Base-by-base conservation (phyloP, 202 grass and related monocot genomes). In the Carex arenaria region DNA sequence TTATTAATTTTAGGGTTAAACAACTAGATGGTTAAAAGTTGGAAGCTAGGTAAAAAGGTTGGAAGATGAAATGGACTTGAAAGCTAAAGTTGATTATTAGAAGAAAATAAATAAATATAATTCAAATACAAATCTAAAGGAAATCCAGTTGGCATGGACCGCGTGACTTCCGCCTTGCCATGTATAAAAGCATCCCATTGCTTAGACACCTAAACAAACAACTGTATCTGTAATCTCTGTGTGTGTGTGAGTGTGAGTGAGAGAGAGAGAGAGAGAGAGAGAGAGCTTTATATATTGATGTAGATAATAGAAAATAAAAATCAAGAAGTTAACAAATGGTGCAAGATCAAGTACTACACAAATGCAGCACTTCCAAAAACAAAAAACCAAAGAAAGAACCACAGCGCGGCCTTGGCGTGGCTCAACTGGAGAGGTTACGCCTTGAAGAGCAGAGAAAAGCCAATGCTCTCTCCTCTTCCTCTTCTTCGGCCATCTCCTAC, bases 391-490 rank as follows among this genome's bases (percentile, higher is more conserved):
- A 92, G 81, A 98, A 99, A 87, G 83, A 92, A 40, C 96, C 96
- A 40, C 96, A 99, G 88, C 91, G 93, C 8, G 96, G 96, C 61
- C 91, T 99, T 30, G 93, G 93, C 20, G 96, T 99, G 13, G 96
- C 93, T 70, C 96, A 96, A 86, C 87, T 99, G 81, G 96, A 99
- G 93, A 96, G 93, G 88, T 82, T 99, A 30, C 95, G 95, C 38
- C 75, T 99, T 52, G 93, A 99, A 78, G 96, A 96, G 88, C 96
- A 96, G 88, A 86, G 90, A 78, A 99, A 89, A 78, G 86, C 53
- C 78, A 15, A 77, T 77, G 80, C 85, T 73, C 30, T 69, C 36
- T 55, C 82, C 15, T 49, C 62, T 47, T 17, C 65, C 10, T 38
- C 65, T 67, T 81, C 85, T 40, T 59, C 45, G 1, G 51, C 72